Conservation (phyloP, 2,329 filamentous ascomycete genomes). For the Beauveria bassiana region DNA sequence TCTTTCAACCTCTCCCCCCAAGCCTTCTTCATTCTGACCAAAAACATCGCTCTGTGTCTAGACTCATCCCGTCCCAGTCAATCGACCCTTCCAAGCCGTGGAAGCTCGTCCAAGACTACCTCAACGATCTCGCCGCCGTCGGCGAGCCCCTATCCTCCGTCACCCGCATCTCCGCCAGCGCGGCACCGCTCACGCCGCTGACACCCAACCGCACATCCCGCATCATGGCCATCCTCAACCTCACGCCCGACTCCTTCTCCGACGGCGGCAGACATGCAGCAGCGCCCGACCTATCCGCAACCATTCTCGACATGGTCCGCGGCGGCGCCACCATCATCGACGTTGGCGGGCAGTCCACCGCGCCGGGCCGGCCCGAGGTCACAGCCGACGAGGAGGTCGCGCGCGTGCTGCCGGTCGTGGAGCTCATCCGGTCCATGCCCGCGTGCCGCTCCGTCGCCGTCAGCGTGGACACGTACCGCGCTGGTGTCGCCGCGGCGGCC, state of each 20-base stretch:
- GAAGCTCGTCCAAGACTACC: constrained; percentile 53
- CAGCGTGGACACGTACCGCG: constrained; percentile 89
- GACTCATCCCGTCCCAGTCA: constrained; percentile 48
- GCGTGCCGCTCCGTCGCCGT: constrained; percentile 59
- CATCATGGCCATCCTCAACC: constrained; percentile 90
- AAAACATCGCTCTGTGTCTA: constrained; percentile 19
- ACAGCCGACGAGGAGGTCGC: constrained; percentile 64
- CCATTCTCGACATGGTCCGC: constrained; percentile 53
- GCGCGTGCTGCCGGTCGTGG: constrained; percentile 73
- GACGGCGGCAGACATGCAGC: constrained; percentile 63
- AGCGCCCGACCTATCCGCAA: constrained; percentile 41
- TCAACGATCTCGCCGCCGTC: constrained; percentile 47
- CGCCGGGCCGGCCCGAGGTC: constrained; percentile 65
- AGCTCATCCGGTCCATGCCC: constrained; percentile 60
- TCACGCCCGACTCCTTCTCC: constrained; percentile 95
- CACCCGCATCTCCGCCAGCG: constrained; percentile 42
- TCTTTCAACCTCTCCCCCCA: no score
- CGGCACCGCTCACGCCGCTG: constrained; percentile 50
- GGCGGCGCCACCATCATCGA: constrained; percentile 80
- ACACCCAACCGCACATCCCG: constrained; percentile 56
- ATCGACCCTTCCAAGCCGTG: constrained; percentile 47
- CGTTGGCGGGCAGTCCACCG: constrained; percentile 86
- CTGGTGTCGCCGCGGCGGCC: constrained; percentile 69
- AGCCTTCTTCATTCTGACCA: neutral
- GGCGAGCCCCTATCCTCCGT: constrained; percentile 48